These are phyloP conservation scores for Collariella sp. DNA, from an alignment of 495 filamentous ascomycete species.

Conservation along the genomic window DNA sequence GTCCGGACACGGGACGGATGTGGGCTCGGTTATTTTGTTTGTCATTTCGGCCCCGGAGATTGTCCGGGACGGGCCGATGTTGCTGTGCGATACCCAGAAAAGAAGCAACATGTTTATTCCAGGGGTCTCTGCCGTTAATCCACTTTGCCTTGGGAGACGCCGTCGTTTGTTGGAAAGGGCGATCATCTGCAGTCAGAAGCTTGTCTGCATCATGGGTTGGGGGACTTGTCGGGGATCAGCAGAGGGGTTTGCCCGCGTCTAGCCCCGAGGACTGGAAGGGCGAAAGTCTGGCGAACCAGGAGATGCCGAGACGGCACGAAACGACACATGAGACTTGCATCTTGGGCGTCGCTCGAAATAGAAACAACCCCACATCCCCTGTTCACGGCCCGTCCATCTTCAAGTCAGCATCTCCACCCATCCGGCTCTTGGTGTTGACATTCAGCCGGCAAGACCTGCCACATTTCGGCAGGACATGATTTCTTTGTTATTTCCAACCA, in stretches of 20 bases:
- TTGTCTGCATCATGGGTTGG: too few species aligned
- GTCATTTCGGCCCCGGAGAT: not conserved
- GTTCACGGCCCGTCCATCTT: not conserved
- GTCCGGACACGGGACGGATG: not conserved
- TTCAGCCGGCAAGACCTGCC: not conserved
- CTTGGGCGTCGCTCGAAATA: not conserved
- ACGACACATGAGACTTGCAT: not conserved
- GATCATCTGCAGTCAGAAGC: too few species aligned
- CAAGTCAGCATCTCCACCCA: constrained; percentile 1
- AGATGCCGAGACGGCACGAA: too few species aligned
- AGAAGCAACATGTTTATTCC: not conserved
- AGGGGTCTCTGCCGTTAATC: too few species aligned
- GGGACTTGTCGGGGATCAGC: too few species aligned
- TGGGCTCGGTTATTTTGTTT: not conserved
- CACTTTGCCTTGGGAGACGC: not conserved
- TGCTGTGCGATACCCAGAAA: constrained; percentile 1
- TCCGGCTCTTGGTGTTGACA: not conserved
- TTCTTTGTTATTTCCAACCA: not conserved
- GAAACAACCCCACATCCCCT: not conserved
- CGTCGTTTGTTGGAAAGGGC: too few species aligned
- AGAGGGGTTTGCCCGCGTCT: too few species aligned
- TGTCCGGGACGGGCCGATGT: not conserved
- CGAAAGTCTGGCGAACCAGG: too few species aligned
- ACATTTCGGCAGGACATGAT: not conserved
- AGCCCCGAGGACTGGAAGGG: too few species aligned